A percentile compares a stretch with the other conserved stretches of the same genome.
phyloP scores from a whole-genome alignment of 2,329 filamentous ascomycete species.

The Ophiostoma pallidulum region DNA sequence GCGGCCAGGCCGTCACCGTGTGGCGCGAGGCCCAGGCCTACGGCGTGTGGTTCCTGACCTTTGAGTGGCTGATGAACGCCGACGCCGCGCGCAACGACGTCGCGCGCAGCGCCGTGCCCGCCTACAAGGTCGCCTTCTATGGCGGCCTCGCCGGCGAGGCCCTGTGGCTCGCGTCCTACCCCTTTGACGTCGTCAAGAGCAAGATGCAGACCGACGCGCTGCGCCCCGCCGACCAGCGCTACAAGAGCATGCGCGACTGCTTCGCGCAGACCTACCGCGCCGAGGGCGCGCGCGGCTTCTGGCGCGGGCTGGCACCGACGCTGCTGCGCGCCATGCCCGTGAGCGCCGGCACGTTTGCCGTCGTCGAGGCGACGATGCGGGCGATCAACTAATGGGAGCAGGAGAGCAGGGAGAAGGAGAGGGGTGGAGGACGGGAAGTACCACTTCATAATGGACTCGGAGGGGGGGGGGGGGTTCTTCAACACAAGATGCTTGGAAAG shows the following conservation, averaged over 20 bases:
- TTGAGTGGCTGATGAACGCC: slow-evolving; percentile 92
- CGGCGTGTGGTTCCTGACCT: slow-evolving; percentile 88
- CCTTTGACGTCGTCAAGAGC: slow-evolving; percentile 95
- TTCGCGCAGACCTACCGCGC: slow-evolving; percentile 70
- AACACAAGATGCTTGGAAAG: not conserved
- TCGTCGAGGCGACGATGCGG: slow-evolving; percentile 59
- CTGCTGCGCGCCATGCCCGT: slow-evolving; percentile 94
- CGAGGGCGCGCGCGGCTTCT: slow-evolving; percentile 79
- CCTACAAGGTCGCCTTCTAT: slow-evolving; percentile 81
- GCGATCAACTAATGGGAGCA: slow-evolving; percentile 37
- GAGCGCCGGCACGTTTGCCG: slow-evolving; percentile 93
- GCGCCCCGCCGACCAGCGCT: slow-evolving; percentile 54
- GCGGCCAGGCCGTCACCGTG: slow-evolving; percentile 77
- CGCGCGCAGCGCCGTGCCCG: slow-evolving; percentile 66
- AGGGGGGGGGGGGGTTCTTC: too few species aligned
- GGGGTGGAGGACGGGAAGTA: too few species aligned
- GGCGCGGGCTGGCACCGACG: slow-evolving; percentile 88
- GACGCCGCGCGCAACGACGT: slow-evolving; percentile 72
- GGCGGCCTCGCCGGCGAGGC: slow-evolving; percentile 90
- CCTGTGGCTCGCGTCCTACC: slow-evolving; percentile 88
- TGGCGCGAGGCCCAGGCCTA: slow-evolving; percentile 89
- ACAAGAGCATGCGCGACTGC: slow-evolving; percentile 77
- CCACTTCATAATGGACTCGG: not conserved
- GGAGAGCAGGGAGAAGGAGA: not conserved
- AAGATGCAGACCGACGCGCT: slow-evolving; percentile 99